Percentiles rank a stretch among this genome's conserved stretches.
Conservation (phyloP, 495 filamentous ascomycete species). For the Achaetomiella virescens region DNA sequence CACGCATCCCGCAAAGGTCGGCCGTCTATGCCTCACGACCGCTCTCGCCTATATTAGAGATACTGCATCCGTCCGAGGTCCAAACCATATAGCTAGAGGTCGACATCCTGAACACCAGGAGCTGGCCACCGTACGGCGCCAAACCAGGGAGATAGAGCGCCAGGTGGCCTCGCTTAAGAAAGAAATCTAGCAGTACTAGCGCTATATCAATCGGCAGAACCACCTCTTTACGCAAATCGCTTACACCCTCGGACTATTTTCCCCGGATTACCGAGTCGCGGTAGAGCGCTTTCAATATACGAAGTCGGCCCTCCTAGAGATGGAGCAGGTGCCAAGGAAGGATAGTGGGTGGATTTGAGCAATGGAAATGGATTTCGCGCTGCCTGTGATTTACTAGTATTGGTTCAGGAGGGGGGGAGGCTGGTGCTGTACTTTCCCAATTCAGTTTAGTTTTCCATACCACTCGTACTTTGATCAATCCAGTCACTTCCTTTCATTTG, state of each 20-base stretch:
- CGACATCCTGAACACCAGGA: constrained; percentile 3
- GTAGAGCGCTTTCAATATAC: not conserved
- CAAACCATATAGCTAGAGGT: constrained; percentile 1
- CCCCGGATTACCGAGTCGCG: not conserved
- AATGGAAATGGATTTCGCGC: not conserved
- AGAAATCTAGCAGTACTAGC: constrained; percentile 2
- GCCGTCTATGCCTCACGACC: not conserved
- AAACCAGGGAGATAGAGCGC: not conserved
- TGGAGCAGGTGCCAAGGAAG: not conserved
- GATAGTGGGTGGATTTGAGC: not conserved
- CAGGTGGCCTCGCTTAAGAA: not conserved
- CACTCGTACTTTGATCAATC: not conserved
- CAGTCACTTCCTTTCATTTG: not conserved
- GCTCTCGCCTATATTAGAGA: constrained; percentile 1
- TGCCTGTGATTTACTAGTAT: not conserved
- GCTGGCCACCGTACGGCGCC: not conserved
- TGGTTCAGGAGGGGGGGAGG: not conserved
- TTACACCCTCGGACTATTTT: not conserved
- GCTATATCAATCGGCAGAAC: constrained; percentile 1
- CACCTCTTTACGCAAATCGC: not conserved
- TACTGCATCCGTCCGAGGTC: constrained; percentile 3
- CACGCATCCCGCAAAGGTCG: not conserved
- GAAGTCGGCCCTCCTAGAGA: not conserved
- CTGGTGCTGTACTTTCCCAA: not conserved
- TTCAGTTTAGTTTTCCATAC: not conserved